Evolutionary conservation across 768 basidiomycete species (phyloP).

Genomic region (Suillus hirtellus): DNA sequence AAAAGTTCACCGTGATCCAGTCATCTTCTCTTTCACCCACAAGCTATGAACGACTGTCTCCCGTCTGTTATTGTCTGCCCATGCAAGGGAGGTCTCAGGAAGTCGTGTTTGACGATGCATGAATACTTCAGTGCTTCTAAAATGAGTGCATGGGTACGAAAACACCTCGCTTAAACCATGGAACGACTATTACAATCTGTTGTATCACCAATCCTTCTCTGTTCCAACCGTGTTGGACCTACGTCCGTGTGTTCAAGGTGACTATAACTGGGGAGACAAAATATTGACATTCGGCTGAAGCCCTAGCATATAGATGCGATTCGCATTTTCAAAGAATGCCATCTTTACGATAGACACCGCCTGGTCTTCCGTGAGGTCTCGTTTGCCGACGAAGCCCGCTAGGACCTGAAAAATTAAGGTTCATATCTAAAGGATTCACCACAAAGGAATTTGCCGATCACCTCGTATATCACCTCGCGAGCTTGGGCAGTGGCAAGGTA

Average conservation of each 20-base stretch:
- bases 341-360: constrained; percentile 55
- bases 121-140: background rate
- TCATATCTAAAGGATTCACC: background rate
- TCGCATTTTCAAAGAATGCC: constrained; percentile 68
- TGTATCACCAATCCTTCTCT: background rate
- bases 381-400: constrained; percentile 43
- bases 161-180: background rate
- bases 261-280: background rate
- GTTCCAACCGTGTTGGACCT: background rate
- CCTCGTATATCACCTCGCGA: constrained; percentile 59
- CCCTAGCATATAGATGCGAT: constrained; percentile 58
- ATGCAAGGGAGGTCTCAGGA: constrained; percentile 40
- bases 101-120: constrained; percentile 45
- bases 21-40: background rate
- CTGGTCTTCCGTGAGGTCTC: constrained; percentile 54
- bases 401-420: constrained; percentile 50
- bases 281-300: constrained; percentile 35
- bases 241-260: background rate
- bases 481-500: constrained; percentile 70
- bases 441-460: constrained; percentile 26
- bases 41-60: background rate
- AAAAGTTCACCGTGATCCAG: background rate
- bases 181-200: background rate
- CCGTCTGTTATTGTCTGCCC: background rate
- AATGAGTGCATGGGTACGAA: background rate